phyloP scores from a whole-genome alignment of 2,329 filamentous ascomycete species.

The Parafenestella ontariensis region DNA sequence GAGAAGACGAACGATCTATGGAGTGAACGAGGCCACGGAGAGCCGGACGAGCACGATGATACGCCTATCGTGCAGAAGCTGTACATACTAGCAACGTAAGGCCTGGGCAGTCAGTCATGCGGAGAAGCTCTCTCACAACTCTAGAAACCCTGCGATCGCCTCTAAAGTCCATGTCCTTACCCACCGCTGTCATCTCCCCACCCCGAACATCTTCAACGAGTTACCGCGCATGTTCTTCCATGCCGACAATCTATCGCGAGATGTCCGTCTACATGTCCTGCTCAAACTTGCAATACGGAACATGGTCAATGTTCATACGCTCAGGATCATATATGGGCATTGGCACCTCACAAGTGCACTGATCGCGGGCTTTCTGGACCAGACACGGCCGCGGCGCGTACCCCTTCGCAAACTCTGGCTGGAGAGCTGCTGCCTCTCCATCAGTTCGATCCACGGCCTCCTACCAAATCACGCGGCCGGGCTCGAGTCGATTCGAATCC shows the following conservation, averaged over 20 bases:
- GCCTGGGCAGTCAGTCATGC: neutral
- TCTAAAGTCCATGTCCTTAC: slow-evolving; percentile 52
- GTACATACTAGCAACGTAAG: slow-evolving; percentile 50
- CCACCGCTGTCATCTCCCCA: slow-evolving; percentile 56
- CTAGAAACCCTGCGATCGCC: slow-evolving; percentile 51
- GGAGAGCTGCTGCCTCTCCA: slow-evolving; percentile 51
- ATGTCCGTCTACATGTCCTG: slow-evolving; percentile 50
- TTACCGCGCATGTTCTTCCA: slow-evolving; percentile 51
- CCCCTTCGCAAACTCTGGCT: slow-evolving; percentile 54
- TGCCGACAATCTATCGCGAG: slow-evolving; percentile 49
- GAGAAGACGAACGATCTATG: slow-evolving; percentile 14
- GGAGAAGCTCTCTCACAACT: slow-evolving; percentile 13
- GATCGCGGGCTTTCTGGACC: slow-evolving; percentile 50
- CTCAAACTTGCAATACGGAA: slow-evolving; percentile 48
- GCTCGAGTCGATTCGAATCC: slow-evolving; percentile 52
- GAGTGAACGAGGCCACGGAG: slow-evolving; percentile 19
- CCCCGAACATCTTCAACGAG: slow-evolving; percentile 54
- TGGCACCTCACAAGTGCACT: slow-evolving; percentile 50
- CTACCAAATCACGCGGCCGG: slow-evolving; percentile 33
- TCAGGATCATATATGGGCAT: slow-evolving; percentile 55
- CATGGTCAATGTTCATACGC: slow-evolving; percentile 53
- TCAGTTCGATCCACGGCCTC: slow-evolving; percentile 21
- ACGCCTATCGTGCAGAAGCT: slow-evolving; percentile 54
- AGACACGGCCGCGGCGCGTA: slow-evolving; percentile 28
- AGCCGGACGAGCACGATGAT: slow-evolving; percentile 47